These are phyloP conservation scores for Cutaneotrichosporon curvatum DNA, from an alignment of 1,284 basidiomycete species.

Conservation along the genomic window DNA sequence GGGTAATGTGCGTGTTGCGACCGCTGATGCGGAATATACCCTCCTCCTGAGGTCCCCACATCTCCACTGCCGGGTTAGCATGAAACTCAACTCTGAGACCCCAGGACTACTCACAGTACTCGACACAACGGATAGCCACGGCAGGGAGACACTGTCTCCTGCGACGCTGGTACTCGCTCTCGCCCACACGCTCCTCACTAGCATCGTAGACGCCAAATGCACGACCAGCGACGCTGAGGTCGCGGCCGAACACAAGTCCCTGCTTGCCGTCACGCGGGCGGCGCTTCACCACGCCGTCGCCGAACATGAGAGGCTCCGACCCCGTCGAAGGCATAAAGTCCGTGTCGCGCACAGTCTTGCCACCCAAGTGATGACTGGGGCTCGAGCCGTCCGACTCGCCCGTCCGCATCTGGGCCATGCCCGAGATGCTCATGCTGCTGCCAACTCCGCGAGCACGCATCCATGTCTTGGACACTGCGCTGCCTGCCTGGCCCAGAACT, in stretches of 20 bases:
- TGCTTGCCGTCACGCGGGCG: conserved; percentile 7
- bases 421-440: conserved; percentile 34
- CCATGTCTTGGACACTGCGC: conserved; percentile 40
- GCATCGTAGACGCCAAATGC: conserved; percentile 29
- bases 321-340: conserved; percentile 6
- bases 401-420: conserved; percentile 4
- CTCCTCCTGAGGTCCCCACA: conserved; percentile 46
- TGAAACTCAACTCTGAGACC: background rate
- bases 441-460: conserved; percentile 35
- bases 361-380: conserved; percentile 7
- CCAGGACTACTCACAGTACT: conserved; percentile 40
- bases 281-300: conserved; percentile 20
- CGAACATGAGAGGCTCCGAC: conserved; percentile 8
- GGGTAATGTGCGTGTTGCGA: conserved; percentile 56
- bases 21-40: conserved; percentile 48
- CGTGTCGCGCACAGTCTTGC: conserved; percentile 21
- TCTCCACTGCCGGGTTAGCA: conserved; percentile 29
- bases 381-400: conserved; percentile 6
- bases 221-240: conserved; percentile 28
- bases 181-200: conserved; percentile 13
- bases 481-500: conserved; percentile 35
- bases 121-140: conserved; percentile 40
- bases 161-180: conserved; percentile 23
- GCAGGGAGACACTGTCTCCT: conserved; percentile 40
- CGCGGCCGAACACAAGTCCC: conserved; percentile 36